phyloP scores from a whole-genome alignment of 768 basidiomycete species.

The Pisolithus microcarpus region DNA sequence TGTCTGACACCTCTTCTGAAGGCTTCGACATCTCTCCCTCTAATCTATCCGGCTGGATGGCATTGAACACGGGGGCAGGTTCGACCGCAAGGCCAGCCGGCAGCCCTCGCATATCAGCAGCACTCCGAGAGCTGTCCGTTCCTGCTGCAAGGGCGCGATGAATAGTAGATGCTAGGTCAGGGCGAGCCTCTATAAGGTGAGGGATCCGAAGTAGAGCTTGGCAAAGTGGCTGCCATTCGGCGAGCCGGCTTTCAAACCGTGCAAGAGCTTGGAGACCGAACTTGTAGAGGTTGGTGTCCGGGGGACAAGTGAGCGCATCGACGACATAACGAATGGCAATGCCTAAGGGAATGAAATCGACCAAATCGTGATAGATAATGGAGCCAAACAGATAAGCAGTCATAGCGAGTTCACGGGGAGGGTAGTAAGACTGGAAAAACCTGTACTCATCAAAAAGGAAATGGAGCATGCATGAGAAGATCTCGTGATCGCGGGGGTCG shows the following conservation, averaged over 20 bases:
- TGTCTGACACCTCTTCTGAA: conserved; percentile 83
- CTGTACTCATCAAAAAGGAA: conserved; percentile 99
- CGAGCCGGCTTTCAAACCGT: conserved; percentile 78
- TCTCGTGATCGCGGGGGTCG: conserved; percentile 83
- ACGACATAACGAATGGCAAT: conserved; percentile 96
- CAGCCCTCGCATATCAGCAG: conserved; percentile 35
- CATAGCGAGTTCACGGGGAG: conserved; percentile 88
- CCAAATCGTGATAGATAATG: conserved; percentile 86
- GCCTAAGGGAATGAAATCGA: conserved; percentile 90
- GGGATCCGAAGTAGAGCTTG: conserved; percentile 83
- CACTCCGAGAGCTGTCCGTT: conserved; percentile 34
- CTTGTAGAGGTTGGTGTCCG: conserved; percentile 89
- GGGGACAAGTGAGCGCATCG: conserved; percentile 85
- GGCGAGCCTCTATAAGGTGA: conserved; percentile 76
- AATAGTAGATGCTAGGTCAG: conserved; percentile 68
- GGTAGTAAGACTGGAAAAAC: conserved; percentile 96
- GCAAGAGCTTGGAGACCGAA: conserved; percentile 90
- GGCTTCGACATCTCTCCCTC: conserved; percentile 62
- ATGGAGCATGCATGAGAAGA: conserved; percentile 99
- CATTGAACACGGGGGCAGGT: conserved; percentile 55
- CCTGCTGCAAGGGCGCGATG: conserved; percentile 59
- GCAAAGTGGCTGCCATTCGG: conserved; percentile 91
- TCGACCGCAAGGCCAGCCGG: conserved; percentile 34
- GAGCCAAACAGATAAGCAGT: conserved; percentile 96
- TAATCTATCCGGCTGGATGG: conserved; percentile 67